phyloP scores from a whole-genome alignment of 495 filamentous ascomycete genomes.

The Xylaria telfairii region DNA sequence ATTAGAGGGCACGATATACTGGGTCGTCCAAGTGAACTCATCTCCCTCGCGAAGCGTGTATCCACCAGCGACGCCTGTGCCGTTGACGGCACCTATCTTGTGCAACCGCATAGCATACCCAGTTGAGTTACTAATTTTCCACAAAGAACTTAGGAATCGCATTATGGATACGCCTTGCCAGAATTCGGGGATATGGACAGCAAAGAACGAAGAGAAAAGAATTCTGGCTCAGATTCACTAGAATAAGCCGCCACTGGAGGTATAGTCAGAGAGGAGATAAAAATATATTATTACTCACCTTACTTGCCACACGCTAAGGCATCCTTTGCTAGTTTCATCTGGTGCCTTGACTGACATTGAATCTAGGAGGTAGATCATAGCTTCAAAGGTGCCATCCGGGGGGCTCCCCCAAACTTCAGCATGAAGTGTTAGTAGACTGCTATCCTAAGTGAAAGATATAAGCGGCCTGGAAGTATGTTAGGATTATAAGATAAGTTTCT shows the following conservation, averaged over 20 bases:
- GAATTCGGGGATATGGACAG: not conserved
- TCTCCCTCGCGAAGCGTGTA: not conserved
- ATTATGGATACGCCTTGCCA: not conserved
- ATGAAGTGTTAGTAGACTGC: not conserved
- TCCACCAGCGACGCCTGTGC: not conserved
- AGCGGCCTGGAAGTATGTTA: not conserved
- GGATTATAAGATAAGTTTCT: not conserved
- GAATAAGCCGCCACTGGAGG: not conserved
- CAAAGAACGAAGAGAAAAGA: not conserved
- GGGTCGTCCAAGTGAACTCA: not conserved
- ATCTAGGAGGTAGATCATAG: constrained; percentile 19
- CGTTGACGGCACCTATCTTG: not conserved
- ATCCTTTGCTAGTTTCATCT: constrained; percentile 6
- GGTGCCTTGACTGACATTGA: not conserved
- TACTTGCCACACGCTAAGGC: not conserved
- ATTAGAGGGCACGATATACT: not conserved
- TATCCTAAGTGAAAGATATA: not conserved
- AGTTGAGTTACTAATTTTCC: not conserved
- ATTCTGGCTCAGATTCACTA: not conserved
- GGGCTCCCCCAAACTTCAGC: not conserved
- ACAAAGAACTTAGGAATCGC: not conserved
- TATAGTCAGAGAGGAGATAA: not conserved
- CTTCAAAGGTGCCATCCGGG: not conserved
- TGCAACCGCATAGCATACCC: not conserved
- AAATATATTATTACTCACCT: not conserved